Evolutionary conservation across 768 basidiomycete genomes (phyloP).

Genomic region (Cystofilobasidium capitatum): DNA sequence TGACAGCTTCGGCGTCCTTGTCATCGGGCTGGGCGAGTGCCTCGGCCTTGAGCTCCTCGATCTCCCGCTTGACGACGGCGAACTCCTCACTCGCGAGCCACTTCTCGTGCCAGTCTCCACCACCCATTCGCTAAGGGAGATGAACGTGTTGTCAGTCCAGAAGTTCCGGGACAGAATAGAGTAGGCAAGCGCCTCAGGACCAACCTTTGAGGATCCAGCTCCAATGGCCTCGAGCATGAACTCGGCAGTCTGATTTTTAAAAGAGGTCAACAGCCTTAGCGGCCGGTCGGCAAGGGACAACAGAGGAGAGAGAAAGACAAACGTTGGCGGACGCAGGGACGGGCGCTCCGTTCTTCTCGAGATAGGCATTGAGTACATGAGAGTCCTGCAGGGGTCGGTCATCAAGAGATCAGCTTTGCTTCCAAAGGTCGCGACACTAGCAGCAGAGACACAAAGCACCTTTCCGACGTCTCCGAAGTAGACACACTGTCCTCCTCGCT

Average conservation of each 20-base stretch:
- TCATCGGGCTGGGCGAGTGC: constrained; percentile 26
- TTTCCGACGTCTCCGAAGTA: constrained; percentile 55
- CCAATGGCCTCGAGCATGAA: constrained; percentile 51
- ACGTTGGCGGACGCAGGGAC: constrained; percentile 50
- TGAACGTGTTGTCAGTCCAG: no score
- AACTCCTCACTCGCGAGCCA: constrained; percentile 67
- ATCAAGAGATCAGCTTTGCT: background rate
- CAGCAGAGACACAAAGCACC: no score
- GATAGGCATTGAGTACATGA: constrained; percentile 59
- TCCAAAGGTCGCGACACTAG: background rate
- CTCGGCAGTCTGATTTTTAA: constrained; percentile 57
- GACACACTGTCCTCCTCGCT: constrained; percentile 61
- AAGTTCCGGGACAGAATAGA: no score
- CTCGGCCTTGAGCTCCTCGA: constrained; percentile 42
- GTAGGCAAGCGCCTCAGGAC: no score
- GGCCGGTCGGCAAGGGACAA: no score
- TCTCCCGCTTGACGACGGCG: constrained; percentile 42
- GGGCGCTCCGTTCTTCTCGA: constrained; percentile 58
- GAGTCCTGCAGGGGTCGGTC: constrained; percentile 50
- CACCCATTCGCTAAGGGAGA: constrained; percentile 54
- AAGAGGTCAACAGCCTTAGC: no score
- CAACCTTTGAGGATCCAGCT: constrained; percentile 53
- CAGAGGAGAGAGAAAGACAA: background rate
- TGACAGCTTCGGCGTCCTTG: constrained; percentile 14
- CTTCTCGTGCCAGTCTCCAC: constrained; percentile 75